Conservation (phyloP, 1,139 yeast genomes). For the Diutina sp. region DNA sequence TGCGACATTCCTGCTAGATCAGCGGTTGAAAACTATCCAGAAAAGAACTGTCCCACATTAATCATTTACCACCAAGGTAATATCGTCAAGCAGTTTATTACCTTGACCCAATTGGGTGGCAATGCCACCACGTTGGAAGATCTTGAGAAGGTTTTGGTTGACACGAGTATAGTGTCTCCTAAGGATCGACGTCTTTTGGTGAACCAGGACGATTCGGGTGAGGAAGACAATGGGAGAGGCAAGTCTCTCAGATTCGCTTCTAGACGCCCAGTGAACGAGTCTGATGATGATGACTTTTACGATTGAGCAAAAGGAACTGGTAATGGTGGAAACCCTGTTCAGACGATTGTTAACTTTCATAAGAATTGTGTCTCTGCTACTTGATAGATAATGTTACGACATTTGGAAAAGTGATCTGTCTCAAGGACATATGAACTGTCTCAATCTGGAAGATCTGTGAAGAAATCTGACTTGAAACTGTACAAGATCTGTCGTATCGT, state of each 20-base stretch:
- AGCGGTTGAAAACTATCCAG: conserved; percentile 88
- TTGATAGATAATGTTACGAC: no score
- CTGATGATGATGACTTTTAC: not conserved
- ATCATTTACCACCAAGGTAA: conserved; percentile 66
- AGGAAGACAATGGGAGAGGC: conserved; percentile 7
- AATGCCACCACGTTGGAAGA: conserved; percentile 58
- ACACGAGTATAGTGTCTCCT: conserved; percentile 47
- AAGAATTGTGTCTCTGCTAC: no score
- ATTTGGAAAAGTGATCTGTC: no score
- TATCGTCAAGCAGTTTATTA: conserved; percentile 67
- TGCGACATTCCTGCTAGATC: conserved; percentile 83
- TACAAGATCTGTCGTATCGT: no score
- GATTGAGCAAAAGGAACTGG: not conserved
- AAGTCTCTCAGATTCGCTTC: not conserved
- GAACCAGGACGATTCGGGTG: conserved; percentile 51
- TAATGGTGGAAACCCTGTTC: not conserved
- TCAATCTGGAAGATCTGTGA: no score
- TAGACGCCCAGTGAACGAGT: not conserved
- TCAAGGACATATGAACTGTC: no score
- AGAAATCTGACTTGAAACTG: no score
- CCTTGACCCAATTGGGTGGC: conserved; percentile 76
- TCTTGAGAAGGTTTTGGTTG: conserved; percentile 57
- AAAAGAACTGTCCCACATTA: conserved; percentile 80
- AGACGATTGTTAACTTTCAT: no score
- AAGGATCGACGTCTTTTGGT: conserved; percentile 53